Evolutionary conservation across 805 yeast species (phyloP).

Genomic region (Candida saitoana): DNA sequence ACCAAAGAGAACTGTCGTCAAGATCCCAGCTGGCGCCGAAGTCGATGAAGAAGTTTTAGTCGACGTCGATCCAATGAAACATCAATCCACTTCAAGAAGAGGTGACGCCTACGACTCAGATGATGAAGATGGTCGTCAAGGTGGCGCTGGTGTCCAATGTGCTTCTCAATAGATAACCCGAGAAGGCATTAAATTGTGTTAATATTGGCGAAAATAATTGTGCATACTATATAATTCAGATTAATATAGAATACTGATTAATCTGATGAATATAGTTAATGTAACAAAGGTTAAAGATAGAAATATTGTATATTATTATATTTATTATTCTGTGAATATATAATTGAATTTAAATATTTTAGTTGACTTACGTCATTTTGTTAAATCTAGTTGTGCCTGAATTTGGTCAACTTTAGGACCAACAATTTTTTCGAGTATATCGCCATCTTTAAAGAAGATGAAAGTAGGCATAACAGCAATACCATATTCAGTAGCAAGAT

Average conservation of each 20-base stretch:
- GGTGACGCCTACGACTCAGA: constrained; percentile 40
- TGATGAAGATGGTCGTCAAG: constrained; percentile 48
- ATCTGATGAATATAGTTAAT: not conserved
- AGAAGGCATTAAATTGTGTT: not conserved
- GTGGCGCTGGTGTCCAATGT: constrained; percentile 82
- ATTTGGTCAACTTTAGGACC: constrained; percentile 57
- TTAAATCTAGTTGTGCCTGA: not conserved
- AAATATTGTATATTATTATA: constrained; percentile 1
- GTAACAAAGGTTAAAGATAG: not conserved
- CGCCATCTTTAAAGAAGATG: constrained; percentile 57
- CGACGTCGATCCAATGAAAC: constrained; percentile 64
- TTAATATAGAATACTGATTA: not conserved
- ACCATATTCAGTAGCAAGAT: constrained; percentile 56
- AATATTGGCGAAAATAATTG: constrained; percentile 1
- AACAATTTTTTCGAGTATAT: constrained; percentile 50
- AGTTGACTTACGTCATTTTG: not conserved
- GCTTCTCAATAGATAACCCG: constrained; percentile 67
- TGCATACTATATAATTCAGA: not conserved
- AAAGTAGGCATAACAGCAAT: constrained; percentile 78
- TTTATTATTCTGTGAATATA: constrained; percentile 1
- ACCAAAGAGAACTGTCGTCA: constrained; percentile 65
- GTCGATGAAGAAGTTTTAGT: constrained; percentile 77
- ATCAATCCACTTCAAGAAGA: constrained; percentile 40
- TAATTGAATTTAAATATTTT: not conserved
- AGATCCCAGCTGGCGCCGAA: constrained; percentile 66